Conservation (phyloP, 768 basidiomycete species). For the Mycena haematopus region DNA sequence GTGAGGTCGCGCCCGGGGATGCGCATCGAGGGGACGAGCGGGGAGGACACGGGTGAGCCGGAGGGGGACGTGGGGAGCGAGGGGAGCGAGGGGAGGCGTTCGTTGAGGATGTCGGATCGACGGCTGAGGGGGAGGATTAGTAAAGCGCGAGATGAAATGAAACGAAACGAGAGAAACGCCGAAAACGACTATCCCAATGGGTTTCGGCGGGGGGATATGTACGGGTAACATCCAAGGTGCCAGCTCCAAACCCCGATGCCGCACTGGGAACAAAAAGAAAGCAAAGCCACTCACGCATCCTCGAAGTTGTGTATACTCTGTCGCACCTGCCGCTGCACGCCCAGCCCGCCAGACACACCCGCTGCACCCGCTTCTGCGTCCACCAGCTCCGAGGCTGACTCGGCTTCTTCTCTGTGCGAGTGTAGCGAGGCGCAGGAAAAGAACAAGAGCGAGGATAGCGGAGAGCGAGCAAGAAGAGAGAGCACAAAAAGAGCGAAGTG, state of each 20-base stretch:
- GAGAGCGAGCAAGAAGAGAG: too few relatives aligned
- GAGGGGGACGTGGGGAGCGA: conserved; percentile 38
- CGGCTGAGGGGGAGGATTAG: conserved; percentile 51
- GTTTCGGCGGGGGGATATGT: too few relatives aligned
- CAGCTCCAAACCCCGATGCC: too few relatives aligned
- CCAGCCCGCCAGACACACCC: conserved; percentile 57
- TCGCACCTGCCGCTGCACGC: conserved; percentile 66
- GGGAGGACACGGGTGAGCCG: conserved; percentile 48
- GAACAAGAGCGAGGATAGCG: too few relatives aligned
- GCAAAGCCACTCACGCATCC: conserved; percentile 64
- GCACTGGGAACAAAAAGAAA: background rate
- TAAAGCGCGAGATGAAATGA: background rate
- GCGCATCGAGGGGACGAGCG: conserved; percentile 64
- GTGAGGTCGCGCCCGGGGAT: conserved; percentile 46
- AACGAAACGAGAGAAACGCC: background rate
- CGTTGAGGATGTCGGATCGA: conserved; percentile 74
- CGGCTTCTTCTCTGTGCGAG: conserved; percentile 72
- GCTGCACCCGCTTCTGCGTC: conserved; percentile 38
- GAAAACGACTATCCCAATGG: too few relatives aligned
- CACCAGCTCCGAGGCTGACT: conserved; percentile 75
- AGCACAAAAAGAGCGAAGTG: background rate
- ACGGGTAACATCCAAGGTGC: too few relatives aligned
- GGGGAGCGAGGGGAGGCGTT: conserved; percentile 70
- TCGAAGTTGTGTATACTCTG: conserved; percentile 73
- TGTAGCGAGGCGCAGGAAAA: background rate